phyloP scores from a whole-genome alignment of 176 grass and related monocot species.

The Juncus effusus region DNA sequence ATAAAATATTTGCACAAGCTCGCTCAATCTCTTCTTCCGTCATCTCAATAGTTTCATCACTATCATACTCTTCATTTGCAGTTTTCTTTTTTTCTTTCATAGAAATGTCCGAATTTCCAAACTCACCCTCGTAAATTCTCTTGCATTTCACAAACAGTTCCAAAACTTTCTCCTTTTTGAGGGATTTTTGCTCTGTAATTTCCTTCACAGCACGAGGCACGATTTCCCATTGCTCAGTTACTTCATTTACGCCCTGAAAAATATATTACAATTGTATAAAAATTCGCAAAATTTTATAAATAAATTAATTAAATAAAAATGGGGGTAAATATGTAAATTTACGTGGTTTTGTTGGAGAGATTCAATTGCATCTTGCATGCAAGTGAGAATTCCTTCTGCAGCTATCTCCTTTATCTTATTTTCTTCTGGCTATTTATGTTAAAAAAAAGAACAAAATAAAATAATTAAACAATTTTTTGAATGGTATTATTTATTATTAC shows the following conservation, averaged over 20 bases:
- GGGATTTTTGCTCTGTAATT: constrained; percentile 37
- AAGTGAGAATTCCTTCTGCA: constrained; percentile 84
- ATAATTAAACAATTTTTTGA: not conserved
- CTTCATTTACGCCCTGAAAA: constrained; percentile 51
- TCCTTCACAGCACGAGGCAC: constrained; percentile 62
- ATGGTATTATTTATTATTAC: not conserved
- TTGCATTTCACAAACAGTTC: constrained; percentile 61
- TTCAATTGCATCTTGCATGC: constrained; percentile 82
- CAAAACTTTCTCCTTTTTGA: constrained; percentile 41
- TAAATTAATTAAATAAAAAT: too few species aligned
- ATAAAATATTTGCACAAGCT: constrained; percentile 52
- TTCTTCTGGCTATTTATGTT: constrained; percentile 59
- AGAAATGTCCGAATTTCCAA: constrained; percentile 25
- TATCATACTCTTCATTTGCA: constrained; percentile 44
- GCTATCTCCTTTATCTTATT: constrained; percentile 69
- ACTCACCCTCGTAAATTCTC: constrained; percentile 60
- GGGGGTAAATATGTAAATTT: constrained; percentile 22
- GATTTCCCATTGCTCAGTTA: constrained; percentile 76
- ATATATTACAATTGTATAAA: constrained; percentile 18
- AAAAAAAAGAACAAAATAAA: constrained; percentile 15
- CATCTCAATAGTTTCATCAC: constrained; percentile 84
- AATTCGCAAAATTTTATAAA: not conserved
- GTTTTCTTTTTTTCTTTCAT: constrained; percentile 31
- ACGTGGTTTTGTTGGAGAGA: constrained; percentile 72
- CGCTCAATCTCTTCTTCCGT: constrained; percentile 83